Evolutionary conservation across 2,329 filamentous ascomycete species (phyloP), one percentile per base, ranked within the genome.

Genomic region (Aspergillus novoparasiticus): DNA sequence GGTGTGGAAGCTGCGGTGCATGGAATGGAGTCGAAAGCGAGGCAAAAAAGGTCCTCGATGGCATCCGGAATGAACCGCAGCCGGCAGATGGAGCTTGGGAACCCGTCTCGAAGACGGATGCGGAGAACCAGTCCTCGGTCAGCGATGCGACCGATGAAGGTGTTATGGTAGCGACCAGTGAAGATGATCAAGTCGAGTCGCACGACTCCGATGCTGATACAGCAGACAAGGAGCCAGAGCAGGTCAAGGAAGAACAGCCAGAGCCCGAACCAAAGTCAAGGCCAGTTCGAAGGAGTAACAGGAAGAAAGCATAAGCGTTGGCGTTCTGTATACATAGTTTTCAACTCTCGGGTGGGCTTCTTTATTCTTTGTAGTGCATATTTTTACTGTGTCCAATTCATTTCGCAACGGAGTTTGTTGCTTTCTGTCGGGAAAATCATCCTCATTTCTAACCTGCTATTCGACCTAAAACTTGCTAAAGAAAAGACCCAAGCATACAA

Each of bases 11-110:
- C n/a, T 99, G 95, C 73, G 89, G 90, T 11, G 83, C 87, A 1
- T 85, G 86, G 80, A 99, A 99, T 75, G 94, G 94, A 0, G 87
- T 91, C 71, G 87, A 93, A 70, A 91, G 90, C 65, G 91, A 94
- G 75, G 87, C 88, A 10, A 87, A 87, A 68, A 87, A 89, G 73
- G 89, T 94, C 58, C 83, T 94, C 55, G 86, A 86, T 50, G 87
- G 90, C 71, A 86, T 93, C 26, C 78, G 80, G 59, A 69, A 69
- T 39, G 65, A 67, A 5, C 51, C 66, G 1, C 69, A 57, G 28
- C 65, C 60, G 10, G 48, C 68, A 10, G 67, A 70, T 23, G 65
- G 63, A 6, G 59, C 70, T 8, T 71, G 68, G 68, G 72, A 72
- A 39, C 62, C 74, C 10, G 64, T 71, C 14, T 66, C 68, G 3